Conservation (phyloP, 2,329 filamentous ascomycete species). For the Sporothrix euskadiensis region DNA sequence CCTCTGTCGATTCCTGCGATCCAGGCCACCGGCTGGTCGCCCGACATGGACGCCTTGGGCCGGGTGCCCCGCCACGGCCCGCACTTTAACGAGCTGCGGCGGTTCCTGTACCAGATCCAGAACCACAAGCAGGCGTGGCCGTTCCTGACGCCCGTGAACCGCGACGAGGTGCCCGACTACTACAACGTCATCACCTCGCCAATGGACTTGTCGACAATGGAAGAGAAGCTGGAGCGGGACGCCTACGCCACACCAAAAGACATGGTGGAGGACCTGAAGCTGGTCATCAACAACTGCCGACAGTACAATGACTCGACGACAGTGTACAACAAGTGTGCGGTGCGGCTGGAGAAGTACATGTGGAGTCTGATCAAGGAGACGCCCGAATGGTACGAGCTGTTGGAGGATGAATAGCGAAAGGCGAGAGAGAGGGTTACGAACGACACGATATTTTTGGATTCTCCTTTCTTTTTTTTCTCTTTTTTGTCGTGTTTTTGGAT, state of each 20-base stretch:
- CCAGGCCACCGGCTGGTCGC: slow-evolving; percentile 89
- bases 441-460: not conserved
- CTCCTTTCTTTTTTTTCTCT: not conserved
- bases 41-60: slow-evolving; percentile 95
- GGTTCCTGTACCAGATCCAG: slow-evolving; percentile 91
- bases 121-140: slow-evolving; percentile 94
- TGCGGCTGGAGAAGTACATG: slow-evolving; percentile 92
- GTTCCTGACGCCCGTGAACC: slow-evolving; percentile 89
- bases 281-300: slow-evolving; percentile 93
- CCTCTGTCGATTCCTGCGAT: slow-evolving; percentile 86
- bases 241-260: slow-evolving; percentile 89
- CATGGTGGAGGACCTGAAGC: slow-evolving; percentile 81
- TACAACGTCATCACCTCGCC: slow-evolving; percentile 97
- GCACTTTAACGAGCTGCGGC: slow-evolving; percentile 90
- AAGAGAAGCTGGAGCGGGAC: slow-evolving; percentile 89
- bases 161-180: slow-evolving; percentile 94
- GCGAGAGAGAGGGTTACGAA: not conserved
- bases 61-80: slow-evolving; percentile 93
- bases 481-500: not conserved
- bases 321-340: slow-evolving; percentile 91
- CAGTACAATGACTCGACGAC: slow-evolving; percentile 96
- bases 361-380: slow-evolving; percentile 89
- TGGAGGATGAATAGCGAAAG: slow-evolving; percentile 20
- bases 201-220: slow-evolving; percentile 98
- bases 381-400: slow-evolving; percentile 72